These are phyloP conservation scores for Rhodamnia rubescens DNA, from an alignment of 345 rosid genomes.

Conservation along the genomic window DNA sequence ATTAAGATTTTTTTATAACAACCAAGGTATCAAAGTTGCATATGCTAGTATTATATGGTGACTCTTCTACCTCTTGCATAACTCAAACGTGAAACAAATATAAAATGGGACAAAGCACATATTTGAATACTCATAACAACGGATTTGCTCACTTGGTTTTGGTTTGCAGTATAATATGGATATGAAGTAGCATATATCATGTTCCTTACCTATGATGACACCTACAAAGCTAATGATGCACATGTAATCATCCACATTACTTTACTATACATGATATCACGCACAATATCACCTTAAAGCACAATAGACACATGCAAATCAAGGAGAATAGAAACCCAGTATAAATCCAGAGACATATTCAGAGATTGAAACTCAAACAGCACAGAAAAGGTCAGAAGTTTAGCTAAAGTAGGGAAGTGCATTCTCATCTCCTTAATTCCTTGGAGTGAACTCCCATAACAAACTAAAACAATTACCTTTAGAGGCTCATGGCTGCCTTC, in stretches of 20 bases:
- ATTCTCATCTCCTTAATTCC: neutral
- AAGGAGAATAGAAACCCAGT: neutral
- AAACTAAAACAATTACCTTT: slow-evolving; percentile 38
- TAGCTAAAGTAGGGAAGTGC: neutral
- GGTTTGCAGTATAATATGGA: neutral
- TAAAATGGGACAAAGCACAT: neutral
- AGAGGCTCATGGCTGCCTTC: slow-evolving; percentile 76
- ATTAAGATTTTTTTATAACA: neutral
- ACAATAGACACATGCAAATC: neutral
- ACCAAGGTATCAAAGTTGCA: neutral
- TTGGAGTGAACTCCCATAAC: neutral
- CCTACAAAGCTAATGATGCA: neutral
- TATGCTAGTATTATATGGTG: neutral
- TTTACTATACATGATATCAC: neutral
- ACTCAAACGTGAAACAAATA: neutral
- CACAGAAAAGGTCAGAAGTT: neutral
- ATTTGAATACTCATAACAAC: neutral
- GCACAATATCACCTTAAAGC: neutral
- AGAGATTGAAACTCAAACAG: neutral
- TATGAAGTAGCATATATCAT: neutral
- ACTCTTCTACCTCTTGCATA: neutral
- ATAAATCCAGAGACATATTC: neutral
- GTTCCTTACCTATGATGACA: neutral
- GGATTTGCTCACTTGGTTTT: neutral
- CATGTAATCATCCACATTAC: neutral